Evolutionary conservation across 2,329 filamentous ascomycete genomes (phyloP).

Genomic region (Diatrype stigma): DNA sequence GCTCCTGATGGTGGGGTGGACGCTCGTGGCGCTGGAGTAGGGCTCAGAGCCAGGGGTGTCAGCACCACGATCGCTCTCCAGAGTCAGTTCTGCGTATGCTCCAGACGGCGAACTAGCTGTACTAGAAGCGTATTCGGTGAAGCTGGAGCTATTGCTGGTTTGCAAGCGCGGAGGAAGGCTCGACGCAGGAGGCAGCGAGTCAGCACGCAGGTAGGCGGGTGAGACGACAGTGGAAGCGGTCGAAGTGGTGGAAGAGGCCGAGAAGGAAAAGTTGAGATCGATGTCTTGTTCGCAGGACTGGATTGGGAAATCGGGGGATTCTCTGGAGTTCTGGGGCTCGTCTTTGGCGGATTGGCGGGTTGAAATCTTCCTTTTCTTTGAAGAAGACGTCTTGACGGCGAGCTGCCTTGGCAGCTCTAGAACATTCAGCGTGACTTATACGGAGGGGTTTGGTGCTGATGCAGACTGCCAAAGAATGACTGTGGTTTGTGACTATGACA

Average conservation of each 20-base stretch:
- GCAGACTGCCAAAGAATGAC: slow-evolving; percentile 3
- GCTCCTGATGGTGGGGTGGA: slow-evolving; percentile 34
- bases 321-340: slow-evolving; percentile 27
- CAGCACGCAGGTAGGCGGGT: slow-evolving; percentile 23
- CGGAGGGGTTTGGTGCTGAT: slow-evolving; percentile 5
- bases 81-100: slow-evolving; percentile 53
- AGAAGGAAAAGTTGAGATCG: slow-evolving; percentile 49
- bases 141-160: slow-evolving; percentile 36
- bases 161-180: slow-evolving; percentile 51
- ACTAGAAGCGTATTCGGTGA: slow-evolving; percentile 49
- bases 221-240: slow-evolving; percentile 36
- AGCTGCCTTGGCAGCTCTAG: slow-evolving; percentile 62
- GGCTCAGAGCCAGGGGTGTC: slow-evolving; percentile 38
- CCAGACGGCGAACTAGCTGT: slow-evolving; percentile 55
- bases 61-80: slow-evolving; percentile 51
- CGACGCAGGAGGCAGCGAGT: slow-evolving; percentile 40
- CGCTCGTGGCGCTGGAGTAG: slow-evolving; percentile 31
- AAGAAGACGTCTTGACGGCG: slow-evolving; percentile 68
- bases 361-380: slow-evolving; percentile 67
- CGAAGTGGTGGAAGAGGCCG: slow-evolving; percentile 35
- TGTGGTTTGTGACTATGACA: slow-evolving; percentile 2
- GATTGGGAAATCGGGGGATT: slow-evolving; percentile 42
- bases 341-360: slow-evolving; percentile 42
- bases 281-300: slow-evolving; percentile 49
- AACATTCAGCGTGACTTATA: slow-evolving; percentile 12